phyloP scores from a whole-genome alignment of 805 yeast genomes.

The Ogataea salicorniae region DNA sequence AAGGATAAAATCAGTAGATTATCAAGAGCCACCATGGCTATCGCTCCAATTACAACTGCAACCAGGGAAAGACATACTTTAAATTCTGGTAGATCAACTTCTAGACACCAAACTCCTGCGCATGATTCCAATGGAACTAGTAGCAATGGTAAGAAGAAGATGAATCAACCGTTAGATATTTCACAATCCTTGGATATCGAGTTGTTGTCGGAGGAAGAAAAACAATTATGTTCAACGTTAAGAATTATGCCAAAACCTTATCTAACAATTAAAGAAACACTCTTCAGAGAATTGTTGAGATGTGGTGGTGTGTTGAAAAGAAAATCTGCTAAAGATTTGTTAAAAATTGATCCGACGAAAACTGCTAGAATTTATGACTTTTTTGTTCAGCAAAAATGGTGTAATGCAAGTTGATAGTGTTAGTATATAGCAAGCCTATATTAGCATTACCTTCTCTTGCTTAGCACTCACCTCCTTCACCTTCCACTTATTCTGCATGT shows the following conservation, averaged over 20 bases:
- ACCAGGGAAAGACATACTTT: conserved; percentile 28
- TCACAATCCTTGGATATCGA: conserved; percentile 78
- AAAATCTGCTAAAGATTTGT: conserved; percentile 76
- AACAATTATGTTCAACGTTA: conserved; percentile 73
- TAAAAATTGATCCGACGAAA: conserved; percentile 81
- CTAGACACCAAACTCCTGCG: conserved; percentile 27
- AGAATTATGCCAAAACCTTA: conserved; percentile 91
- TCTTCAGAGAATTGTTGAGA: conserved; percentile 81
- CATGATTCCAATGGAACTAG: conserved; percentile 22
- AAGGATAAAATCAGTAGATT: conserved; percentile 74
- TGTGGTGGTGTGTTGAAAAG: conserved; percentile 81
- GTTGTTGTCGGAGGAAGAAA: conserved; percentile 82
- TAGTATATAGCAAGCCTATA: neutral
- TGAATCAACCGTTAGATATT: conserved; percentile 56
- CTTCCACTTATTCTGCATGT: no score
- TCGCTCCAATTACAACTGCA: conserved; percentile 34
- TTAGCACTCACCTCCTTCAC: no score
- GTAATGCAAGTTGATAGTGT: conserved; percentile 24
- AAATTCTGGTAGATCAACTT: conserved; percentile 26
- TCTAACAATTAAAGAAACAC: conserved; percentile 81
- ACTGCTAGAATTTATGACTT: conserved; percentile 88
- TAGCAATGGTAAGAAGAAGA: conserved; percentile 28
- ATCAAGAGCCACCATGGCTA: conserved; percentile 23
- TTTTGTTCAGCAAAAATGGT: conserved; percentile 91
- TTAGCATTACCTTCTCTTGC: no score